phyloP scores from a whole-genome alignment of 345 rosid species.

The Isatis tinctoria region DNA sequence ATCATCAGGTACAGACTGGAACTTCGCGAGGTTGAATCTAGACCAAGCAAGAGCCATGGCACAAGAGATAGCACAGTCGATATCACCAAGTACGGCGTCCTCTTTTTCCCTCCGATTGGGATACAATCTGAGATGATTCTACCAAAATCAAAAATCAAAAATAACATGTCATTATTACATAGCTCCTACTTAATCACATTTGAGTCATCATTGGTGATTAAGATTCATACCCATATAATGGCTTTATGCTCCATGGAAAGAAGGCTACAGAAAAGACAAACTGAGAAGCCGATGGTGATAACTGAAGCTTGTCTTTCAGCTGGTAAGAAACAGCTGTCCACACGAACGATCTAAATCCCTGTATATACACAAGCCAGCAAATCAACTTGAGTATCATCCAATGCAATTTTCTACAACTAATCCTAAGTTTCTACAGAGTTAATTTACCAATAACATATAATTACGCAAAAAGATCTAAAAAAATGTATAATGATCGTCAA shows the following conservation, averaged over 20 bases:
- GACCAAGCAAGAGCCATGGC: slow-evolving; percentile 86
- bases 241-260: slow-evolving; percentile 97
- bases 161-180: not conserved
- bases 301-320: slow-evolving; percentile 76
- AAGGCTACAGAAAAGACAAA: slow-evolving; percentile 75
- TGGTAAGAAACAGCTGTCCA: slow-evolving; percentile 99
- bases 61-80: slow-evolving; percentile 73
- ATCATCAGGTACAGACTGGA: slow-evolving; percentile 57
- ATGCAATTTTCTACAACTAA: not conserved
- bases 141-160: slow-evolving; percentile 16
- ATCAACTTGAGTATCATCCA: not conserved
- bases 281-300: slow-evolving; percentile 97
- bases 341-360: slow-evolving; percentile 98
- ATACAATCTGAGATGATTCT: slow-evolving; percentile 92
- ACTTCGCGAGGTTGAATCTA: slow-evolving; percentile 47
- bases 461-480: not conserved
- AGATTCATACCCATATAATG: slow-evolving; percentile 73
- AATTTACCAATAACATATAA: not conserved
- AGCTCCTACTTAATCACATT: not conserved
- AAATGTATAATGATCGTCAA: not conserved
- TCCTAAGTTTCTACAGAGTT: not conserved
- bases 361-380: not conserved
- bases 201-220: not conserved
- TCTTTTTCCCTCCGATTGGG: slow-evolving; percentile 77
- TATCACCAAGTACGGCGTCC: slow-evolving; percentile 79